Evolutionary conservation across 2,329 filamentous ascomycete species (phyloP).

Genomic region (Aspergillus novoparasiticus): DNA sequence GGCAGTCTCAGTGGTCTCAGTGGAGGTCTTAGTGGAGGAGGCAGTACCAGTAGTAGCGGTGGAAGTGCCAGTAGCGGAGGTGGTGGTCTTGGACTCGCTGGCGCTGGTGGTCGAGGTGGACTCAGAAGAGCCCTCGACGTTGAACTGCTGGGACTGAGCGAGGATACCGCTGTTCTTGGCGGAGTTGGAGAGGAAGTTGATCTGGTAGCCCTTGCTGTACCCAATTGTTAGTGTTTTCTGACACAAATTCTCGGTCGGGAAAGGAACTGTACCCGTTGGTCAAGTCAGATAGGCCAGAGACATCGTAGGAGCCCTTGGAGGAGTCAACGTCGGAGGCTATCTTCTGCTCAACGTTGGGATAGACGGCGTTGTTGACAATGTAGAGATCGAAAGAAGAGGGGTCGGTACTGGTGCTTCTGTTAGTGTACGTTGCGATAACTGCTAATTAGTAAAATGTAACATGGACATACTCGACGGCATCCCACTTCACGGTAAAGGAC

Average conservation of each 20-base stretch:
- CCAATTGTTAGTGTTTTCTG: conserved; percentile 1
- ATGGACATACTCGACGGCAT: conserved; percentile 34
- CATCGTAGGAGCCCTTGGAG: conserved; percentile 38
- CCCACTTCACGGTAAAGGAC: conserved; percentile 44
- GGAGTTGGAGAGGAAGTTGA: conserved; percentile 42
- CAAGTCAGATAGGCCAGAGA: conserved; percentile 31
- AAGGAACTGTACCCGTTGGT: conserved; percentile 24
- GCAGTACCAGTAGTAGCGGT: conserved; percentile 14
- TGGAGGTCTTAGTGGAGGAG: conserved; percentile 13
- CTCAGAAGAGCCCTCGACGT: conserved; percentile 24
- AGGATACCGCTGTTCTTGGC: conserved; percentile 43
- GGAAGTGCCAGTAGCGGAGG: conserved; percentile 15
- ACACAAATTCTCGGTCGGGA: neutral
- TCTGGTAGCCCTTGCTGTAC: conserved; percentile 40
- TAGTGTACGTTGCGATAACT: neutral
- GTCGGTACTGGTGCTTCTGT: conserved; percentile 36
- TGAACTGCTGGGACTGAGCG: conserved; percentile 43
- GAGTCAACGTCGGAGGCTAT: conserved; percentile 41
- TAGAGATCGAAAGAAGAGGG: conserved; percentile 42
- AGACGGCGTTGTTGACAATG: conserved; percentile 43
- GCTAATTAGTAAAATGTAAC: neutral
- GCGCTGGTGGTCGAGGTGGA: conserved; percentile 21
- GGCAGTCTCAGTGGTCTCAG: conserved; percentile 13
- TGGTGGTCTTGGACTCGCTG: conserved; percentile 9
- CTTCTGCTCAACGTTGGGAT: conserved; percentile 34